These are phyloP conservation scores for Tylopilus plumbeoviolaceoides DNA, from an alignment of 768 basidiomycete species.

Conservation along the genomic window DNA sequence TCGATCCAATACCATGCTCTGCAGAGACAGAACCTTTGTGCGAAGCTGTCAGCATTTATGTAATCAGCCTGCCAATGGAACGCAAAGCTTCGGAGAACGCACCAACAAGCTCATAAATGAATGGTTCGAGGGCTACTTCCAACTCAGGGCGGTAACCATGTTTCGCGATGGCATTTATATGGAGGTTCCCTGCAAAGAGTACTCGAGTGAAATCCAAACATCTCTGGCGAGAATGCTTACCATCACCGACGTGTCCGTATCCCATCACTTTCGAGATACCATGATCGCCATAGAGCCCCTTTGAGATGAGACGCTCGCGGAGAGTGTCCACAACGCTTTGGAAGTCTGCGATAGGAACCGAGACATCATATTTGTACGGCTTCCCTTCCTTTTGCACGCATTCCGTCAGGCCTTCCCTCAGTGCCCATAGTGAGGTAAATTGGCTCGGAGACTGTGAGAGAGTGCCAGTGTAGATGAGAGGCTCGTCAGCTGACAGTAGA, in stretches of 20 bases:
- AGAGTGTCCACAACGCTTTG: constrained; percentile 83
- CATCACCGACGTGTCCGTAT: constrained; percentile 97
- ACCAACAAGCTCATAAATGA: constrained; percentile 89
- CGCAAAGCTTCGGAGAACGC: constrained; percentile 21
- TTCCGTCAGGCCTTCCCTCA: constrained; percentile 91
- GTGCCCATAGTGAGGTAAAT: constrained; percentile 84
- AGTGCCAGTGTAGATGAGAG: constrained; percentile 85
- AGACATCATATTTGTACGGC: constrained; percentile 96
- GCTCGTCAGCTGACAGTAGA: constrained; percentile 68
- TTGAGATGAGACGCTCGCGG: constrained; percentile 62
- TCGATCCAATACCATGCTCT: constrained; percentile 94
- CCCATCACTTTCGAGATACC: constrained; percentile 85
- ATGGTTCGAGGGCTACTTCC: constrained; percentile 87
- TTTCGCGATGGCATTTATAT: constrained; percentile 85
- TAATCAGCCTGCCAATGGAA: background rate
- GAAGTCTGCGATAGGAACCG: constrained; percentile 82
- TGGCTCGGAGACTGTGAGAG: constrained; percentile 89
- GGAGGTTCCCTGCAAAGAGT: constrained; percentile 70
- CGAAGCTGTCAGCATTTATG: constrained; percentile 43
- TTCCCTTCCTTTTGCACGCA: constrained; percentile 91
- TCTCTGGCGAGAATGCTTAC: constrained; percentile 40
- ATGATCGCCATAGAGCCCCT: constrained; percentile 65
- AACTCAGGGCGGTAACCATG: constrained; percentile 74
- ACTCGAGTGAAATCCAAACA: constrained; percentile 1
- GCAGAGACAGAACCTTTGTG: constrained; percentile 91